Evolutionary conservation across 1,284 basidiomycete species (phyloP).

Genomic region (Moniliella sp.): DNA sequence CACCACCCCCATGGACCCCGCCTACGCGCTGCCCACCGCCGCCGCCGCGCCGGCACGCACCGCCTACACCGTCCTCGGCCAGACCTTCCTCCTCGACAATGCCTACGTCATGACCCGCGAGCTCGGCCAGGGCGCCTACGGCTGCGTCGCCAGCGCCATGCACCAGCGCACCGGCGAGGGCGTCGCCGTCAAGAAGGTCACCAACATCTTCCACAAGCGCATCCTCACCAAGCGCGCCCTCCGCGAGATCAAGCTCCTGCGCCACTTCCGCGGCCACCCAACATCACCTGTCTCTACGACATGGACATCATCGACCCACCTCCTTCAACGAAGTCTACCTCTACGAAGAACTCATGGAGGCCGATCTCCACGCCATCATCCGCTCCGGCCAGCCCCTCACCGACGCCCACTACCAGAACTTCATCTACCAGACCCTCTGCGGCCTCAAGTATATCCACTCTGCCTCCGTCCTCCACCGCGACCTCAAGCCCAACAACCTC

Average conservation of each 20-base stretch:
- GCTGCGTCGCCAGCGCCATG: constrained; percentile 28
- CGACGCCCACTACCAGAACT: constrained; percentile 85
- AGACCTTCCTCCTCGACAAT: constrained; percentile 29
- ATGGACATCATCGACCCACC: constrained; percentile 32
- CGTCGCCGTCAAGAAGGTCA: constrained; percentile 32
- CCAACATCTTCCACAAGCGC: constrained; percentile 29
- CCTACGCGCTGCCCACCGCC: too few species aligned
- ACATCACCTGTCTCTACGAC: constrained; percentile 33
- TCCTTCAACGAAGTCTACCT: constrained; percentile 32
- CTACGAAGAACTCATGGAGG: constrained; percentile 65
- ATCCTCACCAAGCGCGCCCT: constrained; percentile 31
- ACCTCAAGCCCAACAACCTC: constrained; percentile 63
- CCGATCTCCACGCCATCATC: constrained; percentile 95
- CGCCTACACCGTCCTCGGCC: constrained; percentile 20
- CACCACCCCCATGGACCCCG: too few species aligned
- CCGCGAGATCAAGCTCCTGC: constrained; percentile 30
- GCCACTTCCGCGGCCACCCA: constrained; percentile 33
- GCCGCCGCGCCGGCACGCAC: not conserved
- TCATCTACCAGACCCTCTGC: constrained; percentile 94
- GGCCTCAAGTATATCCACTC: constrained; percentile 87
- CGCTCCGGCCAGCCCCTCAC: constrained; percentile 90
- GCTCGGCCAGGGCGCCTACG: constrained; percentile 30
- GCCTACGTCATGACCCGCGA: constrained; percentile 27
- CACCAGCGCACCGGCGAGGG: constrained; percentile 28
- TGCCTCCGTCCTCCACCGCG: constrained; percentile 87